phyloP scores from a whole-genome alignment of 345 rosid species.

The Bruguiera sexangula region DNA sequence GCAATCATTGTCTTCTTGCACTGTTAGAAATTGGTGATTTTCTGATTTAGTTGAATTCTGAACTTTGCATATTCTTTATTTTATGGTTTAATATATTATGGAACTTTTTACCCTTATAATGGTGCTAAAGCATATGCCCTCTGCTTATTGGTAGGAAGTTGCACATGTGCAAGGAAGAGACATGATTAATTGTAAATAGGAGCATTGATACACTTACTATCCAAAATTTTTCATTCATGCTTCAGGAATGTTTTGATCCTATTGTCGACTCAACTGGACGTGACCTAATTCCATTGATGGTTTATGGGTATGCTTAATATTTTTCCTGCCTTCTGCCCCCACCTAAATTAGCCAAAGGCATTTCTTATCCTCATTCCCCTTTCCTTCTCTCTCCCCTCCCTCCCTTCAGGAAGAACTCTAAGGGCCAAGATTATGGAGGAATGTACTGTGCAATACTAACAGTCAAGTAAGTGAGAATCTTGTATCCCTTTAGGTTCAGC shows the following conservation, averaged over 20 bases:
- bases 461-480: slow-evolving; percentile 57
- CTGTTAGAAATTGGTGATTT: too few species aligned
- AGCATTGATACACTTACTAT: not conserved
- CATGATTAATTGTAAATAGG: too few species aligned
- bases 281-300: slow-evolving; percentile 87
- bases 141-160: too few species aligned
- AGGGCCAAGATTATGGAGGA: slow-evolving; percentile 79
- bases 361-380: not conserved
- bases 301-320: slow-evolving; percentile 60
- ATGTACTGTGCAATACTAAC: slow-evolving; percentile 78
- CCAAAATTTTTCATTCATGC: slow-evolving; percentile 5
- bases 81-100: too few species aligned
- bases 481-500: not conserved
- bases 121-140: too few species aligned
- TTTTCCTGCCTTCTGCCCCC: not conserved
- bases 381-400: too few species aligned
- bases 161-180: too few species aligned
- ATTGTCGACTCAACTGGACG: slow-evolving; percentile 59
- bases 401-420: slow-evolving; percentile 46
- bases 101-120: too few species aligned
- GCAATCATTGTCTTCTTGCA: not conserved
- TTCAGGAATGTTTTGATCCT: slow-evolving; percentile 87
- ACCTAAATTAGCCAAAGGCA: not conserved
- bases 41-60: not conserved
- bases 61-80: not conserved